Evolutionary conservation across 2,329 filamentous ascomycete species (phyloP), one percentile per base, ranked within the genome.

Genomic region (Biscogniauxia marginata): DNA sequence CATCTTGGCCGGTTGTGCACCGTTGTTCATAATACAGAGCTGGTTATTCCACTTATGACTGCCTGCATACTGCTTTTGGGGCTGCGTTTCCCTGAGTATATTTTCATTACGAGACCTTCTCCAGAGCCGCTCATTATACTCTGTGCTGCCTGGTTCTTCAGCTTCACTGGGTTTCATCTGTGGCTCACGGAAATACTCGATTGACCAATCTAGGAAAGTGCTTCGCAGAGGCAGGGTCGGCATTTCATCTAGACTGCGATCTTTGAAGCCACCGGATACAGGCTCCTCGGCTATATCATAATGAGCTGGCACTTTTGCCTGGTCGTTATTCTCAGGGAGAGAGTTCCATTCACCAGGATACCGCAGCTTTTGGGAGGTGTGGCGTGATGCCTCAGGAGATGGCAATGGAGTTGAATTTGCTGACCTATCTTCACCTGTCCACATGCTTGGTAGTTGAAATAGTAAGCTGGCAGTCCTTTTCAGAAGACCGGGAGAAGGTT

Each of bases 101-200:
- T 83, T 88, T 72, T 99, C 95, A 67, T 99, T 99, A 46, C 95
- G 88, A 54, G 92, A 89, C 59, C 95, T 84, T 61, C 93, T 84
- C 95, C 95, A 99, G 2, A 99, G 79, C 16, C 95, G 86, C 70
- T 95, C 89, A 66, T 99, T 99, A 74, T 98, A 99, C 72, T 98
- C 93, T 16, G 90, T 90, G 68, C 92, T 97, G 30, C 95, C 95
- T 13, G 95, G 95, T 70, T 99, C 95, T 66, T 99, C 95, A 21
- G 93, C 90, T 71, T 99, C 95, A 56, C 90, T 93, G 3, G 91
- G 88, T 70, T 95, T 96, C 95, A 99, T 98, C 74, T 99, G 95
- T 25, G 95, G 95, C 72, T 98, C 93, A 24, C 93, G 90, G 80
- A 98, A 99, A 72, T 99, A 98, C 73, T 93, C 93, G 46, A 95